Percentiles rank a stretch among this genome's conserved stretches.
phyloP scores from a whole-genome alignment of 2,329 filamentous ascomycete species.

The Fusarium verticillioides region DNA sequence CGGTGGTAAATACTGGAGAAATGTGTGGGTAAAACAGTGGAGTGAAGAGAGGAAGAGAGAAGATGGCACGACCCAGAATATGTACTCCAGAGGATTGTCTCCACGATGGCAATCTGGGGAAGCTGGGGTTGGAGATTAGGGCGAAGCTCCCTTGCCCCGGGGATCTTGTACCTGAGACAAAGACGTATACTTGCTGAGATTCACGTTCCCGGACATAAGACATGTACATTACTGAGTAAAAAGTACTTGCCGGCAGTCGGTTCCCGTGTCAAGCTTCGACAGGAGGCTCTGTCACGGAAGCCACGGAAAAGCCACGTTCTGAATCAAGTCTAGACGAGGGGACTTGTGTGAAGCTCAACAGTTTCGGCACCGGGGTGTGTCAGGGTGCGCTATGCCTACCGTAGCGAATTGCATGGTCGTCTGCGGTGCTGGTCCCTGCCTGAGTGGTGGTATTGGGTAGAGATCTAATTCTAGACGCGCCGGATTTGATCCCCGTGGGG shows the following conservation, averaged over 20 bases:
- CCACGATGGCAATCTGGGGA: background rate
- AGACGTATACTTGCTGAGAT: background rate
- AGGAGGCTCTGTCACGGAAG: background rate
- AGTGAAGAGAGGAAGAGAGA: background rate
- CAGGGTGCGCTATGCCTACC: background rate
- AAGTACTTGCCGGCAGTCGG: background rate
- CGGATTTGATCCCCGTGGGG: background rate
- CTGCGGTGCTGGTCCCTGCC: background rate
- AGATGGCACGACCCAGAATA: background rate
- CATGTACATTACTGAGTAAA: fast-evolving
- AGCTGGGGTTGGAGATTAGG: background rate
- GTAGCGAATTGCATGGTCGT: background rate
- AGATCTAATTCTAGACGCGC: background rate
- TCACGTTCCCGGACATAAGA: background rate
- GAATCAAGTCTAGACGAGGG: background rate
- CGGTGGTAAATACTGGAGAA: background rate
- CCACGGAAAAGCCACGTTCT: background rate
- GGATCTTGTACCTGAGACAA: background rate
- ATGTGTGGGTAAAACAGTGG: background rate
- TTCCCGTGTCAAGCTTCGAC: background rate
- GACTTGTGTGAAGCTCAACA: background rate
- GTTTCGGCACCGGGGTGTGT: background rate
- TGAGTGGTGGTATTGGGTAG: background rate
- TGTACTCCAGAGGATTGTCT: background rate
- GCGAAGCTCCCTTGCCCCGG: background rate